phyloP scores from a whole-genome alignment of 202 grass and related monocot species.

The Carex arenaria region DNA sequence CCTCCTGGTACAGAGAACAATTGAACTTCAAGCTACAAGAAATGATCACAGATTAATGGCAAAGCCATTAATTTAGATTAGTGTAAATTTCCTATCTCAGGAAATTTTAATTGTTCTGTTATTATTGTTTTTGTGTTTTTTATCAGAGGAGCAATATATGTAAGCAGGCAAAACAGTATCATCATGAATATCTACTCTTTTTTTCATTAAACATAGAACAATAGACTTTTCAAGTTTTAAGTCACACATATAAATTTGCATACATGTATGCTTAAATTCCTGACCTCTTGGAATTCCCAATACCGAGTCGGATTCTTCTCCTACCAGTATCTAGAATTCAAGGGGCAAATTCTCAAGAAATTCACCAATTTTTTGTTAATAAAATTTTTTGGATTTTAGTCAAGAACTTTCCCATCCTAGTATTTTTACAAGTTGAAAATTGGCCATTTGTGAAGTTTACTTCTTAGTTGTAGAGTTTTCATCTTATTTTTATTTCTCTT shows the following conservation, averaged over 20 bases:
- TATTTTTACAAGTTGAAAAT: neutral
- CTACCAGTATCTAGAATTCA: no score
- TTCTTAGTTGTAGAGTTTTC: neutral
- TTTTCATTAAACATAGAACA: neutral
- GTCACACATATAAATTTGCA: neutral
- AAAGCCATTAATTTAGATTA: neutral
- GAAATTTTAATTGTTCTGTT: constrained; percentile 3
- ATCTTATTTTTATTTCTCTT: neutral
- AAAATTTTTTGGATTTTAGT: no score
- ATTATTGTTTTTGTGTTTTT: neutral
- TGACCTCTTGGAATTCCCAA: neutral
- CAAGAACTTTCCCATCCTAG: no score
- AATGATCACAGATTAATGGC: neutral
- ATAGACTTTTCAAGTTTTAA: neutral
- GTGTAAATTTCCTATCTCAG: neutral
- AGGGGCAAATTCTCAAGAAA: no score
- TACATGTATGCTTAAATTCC: neutral
- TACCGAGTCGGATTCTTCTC: no score
- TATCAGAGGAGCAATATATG: neutral
- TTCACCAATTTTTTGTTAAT: no score
- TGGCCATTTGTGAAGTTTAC: neutral
- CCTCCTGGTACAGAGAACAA: neutral
- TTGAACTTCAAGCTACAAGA: constrained; percentile 8
- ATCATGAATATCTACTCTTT: neutral
- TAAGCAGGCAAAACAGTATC: neutral